Base-by-base conservation (phyloP, 164 flowering plant genomes). In the Pachysandra terminalis region DNA sequence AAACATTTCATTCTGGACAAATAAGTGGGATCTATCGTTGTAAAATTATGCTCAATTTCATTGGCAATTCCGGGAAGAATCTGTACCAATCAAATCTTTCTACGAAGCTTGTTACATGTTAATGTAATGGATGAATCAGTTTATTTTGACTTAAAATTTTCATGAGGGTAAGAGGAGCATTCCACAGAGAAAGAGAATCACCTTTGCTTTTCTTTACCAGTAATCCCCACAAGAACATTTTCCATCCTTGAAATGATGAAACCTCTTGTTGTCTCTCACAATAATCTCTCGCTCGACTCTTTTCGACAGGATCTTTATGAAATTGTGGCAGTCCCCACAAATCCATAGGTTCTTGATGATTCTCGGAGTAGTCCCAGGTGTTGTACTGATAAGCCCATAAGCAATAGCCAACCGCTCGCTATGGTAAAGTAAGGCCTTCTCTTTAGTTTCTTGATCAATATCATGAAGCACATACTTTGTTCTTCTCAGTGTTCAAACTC, bases 281-380 rank as follows among this genome's bases (percentile, higher is more conserved):
- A 82, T 80, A 59, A 82, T 63, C 61, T 82, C 82, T 61, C 86
- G 61, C 23, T 79, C 85, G 19, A 64, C 84, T 57, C 82, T 78
- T 59, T 68, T 78, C 0, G 88, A 82, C 35, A 79, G 67, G 41
- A 82, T 74, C 75, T 85, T 85, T 55, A 85, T 68, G 26, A 80
- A 80, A 68, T 81, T 85, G 59, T 85, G 86, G 56, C 86, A 82
- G 64, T 85, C 86, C 51, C 84, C 86, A 53, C 88, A 85, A 32
- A 82, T 85, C 57, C 86, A 69, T 19, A 85, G 74, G 72, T 85
- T 85, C 80, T 85, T 85, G n/a, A 82, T 81, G 59, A 85, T 76
- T 68, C 88, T 78, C 55, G 81, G 65, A 0, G 83, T 77, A 3
- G 84, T 78, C 21, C 83, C 78, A 1, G 83, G 76, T 0, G 84